Percentiles rank a stretch among this genome's conserved stretches.
These are phyloP conservation scores for Cercospora sp. DNA, from an alignment of 2,329 filamentous ascomycete genomes.

Conservation along the genomic window DNA sequence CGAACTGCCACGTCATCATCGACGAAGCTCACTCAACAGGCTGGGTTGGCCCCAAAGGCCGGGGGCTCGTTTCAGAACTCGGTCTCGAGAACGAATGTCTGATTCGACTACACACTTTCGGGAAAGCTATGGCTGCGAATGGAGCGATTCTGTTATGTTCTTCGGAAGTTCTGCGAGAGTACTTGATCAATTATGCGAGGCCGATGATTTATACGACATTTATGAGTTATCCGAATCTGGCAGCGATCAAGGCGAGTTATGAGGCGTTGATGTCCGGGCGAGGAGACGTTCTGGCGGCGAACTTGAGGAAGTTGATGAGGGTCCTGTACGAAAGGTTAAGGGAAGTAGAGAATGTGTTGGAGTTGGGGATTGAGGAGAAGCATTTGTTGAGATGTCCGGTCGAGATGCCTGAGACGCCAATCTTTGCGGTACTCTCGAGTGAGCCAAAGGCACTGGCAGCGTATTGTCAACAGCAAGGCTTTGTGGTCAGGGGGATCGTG, in stretches of 20 bases:
- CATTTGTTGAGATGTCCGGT: slow-evolving; percentile 36
- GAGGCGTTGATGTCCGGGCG: slow-evolving; percentile 55
- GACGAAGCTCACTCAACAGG: slow-evolving; percentile 70
- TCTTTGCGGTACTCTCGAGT: slow-evolving; percentile 62
- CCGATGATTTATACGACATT: slow-evolving; percentile 74
- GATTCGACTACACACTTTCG: slow-evolving; percentile 64
- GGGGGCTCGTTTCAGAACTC: slow-evolving; percentile 59
- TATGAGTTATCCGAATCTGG: slow-evolving; percentile 61
- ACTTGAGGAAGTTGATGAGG: slow-evolving; percentile 50
- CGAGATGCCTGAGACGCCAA: slow-evolving; percentile 57
- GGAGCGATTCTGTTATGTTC: slow-evolving; percentile 65
- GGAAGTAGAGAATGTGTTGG: slow-evolving; percentile 37
- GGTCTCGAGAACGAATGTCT: slow-evolving; percentile 59
- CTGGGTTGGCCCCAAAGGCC: slow-evolving; percentile 56
- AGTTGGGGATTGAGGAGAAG: slow-evolving; percentile 30
- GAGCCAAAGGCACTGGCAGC: slow-evolving; percentile 60
- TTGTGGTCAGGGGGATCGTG: slow-evolving; percentile 65
- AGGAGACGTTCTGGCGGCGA: slow-evolving; percentile 47
- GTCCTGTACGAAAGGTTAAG: slow-evolving; percentile 50
- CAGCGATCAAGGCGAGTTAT: slow-evolving; percentile 60
- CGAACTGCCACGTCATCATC: slow-evolving; percentile 64
- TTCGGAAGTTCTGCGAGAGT: slow-evolving; percentile 58
- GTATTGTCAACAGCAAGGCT: slow-evolving; percentile 60
- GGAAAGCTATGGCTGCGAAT: slow-evolving; percentile 66
- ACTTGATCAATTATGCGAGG: slow-evolving; percentile 75